A percentile compares a stretch with the other conserved stretches of the same genome.
Conservation (phyloP, 2,329 filamentous ascomycete species). For the Ambrosiella beaveri region DNA sequence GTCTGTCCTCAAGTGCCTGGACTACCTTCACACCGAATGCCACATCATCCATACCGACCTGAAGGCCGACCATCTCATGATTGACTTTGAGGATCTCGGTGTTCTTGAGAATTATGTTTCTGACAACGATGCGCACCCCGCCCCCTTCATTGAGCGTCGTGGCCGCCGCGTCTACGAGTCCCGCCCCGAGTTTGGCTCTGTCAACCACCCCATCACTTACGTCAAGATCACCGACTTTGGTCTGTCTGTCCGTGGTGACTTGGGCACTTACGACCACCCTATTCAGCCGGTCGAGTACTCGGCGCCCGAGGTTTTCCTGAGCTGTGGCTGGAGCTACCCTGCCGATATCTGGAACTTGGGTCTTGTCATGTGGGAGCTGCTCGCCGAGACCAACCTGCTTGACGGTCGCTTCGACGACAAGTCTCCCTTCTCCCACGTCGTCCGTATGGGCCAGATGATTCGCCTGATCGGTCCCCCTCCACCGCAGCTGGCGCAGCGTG, state of each 20-base stretch:
- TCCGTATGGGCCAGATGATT: slow-evolving; percentile 19
- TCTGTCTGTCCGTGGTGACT: slow-evolving; percentile 16
- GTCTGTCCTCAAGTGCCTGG: slow-evolving; percentile 23
- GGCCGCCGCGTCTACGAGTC: slow-evolving; percentile 15
- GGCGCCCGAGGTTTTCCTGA: slow-evolving; percentile 19
- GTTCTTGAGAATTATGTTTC: slow-evolving; percentile 16
- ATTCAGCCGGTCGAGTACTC: slow-evolving; percentile 19
- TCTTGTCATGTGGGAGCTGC: slow-evolving; percentile 19
- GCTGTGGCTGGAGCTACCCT: slow-evolving; percentile 19
- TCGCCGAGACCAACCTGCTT: slow-evolving; percentile 18
- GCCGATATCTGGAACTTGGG: slow-evolving; percentile 18
- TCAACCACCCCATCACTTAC: slow-evolving; percentile 14
- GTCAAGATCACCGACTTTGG: slow-evolving; percentile 18
- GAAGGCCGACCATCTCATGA: slow-evolving; percentile 20
- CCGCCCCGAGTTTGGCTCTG: slow-evolving; percentile 15
- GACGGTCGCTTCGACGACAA: slow-evolving; percentile 13
- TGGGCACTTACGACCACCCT: slow-evolving; percentile 15
- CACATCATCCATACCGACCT: slow-evolving; percentile 30
- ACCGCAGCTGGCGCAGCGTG: slow-evolving; percentile 15
- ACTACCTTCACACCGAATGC: slow-evolving; percentile 25
- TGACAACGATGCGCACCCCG: slow-evolving; percentile 16
- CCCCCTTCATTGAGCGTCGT: slow-evolving; percentile 15
- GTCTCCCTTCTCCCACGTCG: slow-evolving; percentile 16
- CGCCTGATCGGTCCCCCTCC: slow-evolving; percentile 18
- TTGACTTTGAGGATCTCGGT: slow-evolving; percentile 14